Base-by-base conservation (phyloP, 768 basidiomycete genomes). In the Kwoniella sp. region DNA sequence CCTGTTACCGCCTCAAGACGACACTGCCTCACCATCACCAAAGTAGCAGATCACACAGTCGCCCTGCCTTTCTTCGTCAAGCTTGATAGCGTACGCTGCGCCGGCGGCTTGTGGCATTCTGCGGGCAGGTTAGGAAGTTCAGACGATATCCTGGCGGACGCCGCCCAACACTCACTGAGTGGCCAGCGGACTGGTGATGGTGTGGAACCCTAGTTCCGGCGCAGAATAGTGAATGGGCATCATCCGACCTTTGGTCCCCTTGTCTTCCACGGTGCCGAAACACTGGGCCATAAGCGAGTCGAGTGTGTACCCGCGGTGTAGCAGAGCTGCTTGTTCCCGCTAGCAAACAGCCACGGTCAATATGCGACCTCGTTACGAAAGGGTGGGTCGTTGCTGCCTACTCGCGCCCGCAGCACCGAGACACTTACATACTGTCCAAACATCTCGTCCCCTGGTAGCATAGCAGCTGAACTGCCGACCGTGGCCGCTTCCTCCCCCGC, bases 181-280 rank as follows among this genome's bases (percentile, higher is more conserved):
- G 9, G 87, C 89, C 23, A 96, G 79, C 0, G 91, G 87, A 5
- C 88, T 91, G 3, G 92, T 95, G 55, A 95, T 95, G 17, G 88
- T 89, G 75, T 91, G 88, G 71, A 92, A 93, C 71, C 93, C 91
- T 53, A 86, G 82, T 51, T 82, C 76, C 1, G 81, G 79, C 5
- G 89, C 89, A 12, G 89, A 88, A 72, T 90, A 89, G 67, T 96
- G 91, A 82, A 92, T 87, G 11, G 90, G 90, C 90, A 95, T 93
- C 69, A 92, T 89, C 29, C 88, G 80, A 15, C 91, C 90, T 68
- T 90, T 91, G 7, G 85, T 83, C 10, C 83, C 81, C 10, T 73
- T 79, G 70, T 96, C 91, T 56, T 88, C 82, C 62, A 82, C 76
- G 60, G 88, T 92, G 27, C 89, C 87, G 65, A 95, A 89, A 72